These are phyloP conservation scores for Podospora conica DNA, from an alignment of 495 filamentous ascomycete genomes.

Conservation along the genomic window DNA sequence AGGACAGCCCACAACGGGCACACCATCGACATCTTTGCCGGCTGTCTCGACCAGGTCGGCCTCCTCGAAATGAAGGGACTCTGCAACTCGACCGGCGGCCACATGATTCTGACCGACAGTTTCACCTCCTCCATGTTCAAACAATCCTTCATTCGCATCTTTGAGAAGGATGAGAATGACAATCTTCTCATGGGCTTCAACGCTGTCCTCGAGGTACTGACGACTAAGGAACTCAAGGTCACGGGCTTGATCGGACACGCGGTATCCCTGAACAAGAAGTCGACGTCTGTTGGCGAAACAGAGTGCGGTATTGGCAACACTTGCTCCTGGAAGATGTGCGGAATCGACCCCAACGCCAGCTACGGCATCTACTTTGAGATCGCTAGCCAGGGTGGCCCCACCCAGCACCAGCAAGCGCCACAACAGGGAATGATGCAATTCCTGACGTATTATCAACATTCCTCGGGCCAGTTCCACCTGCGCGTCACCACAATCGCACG, in stretches of 20 bases:
- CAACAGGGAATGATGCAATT: constrained; percentile 98
- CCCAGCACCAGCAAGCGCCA: constrained; percentile 76
- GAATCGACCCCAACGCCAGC: constrained; percentile 87
- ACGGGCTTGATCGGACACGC: constrained; percentile 97
- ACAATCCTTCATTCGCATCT: constrained; percentile 95
- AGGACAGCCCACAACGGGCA: constrained; percentile 94
- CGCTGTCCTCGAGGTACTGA: constrained; percentile 90
- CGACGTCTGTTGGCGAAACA: constrained; percentile 91
- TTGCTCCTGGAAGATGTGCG: constrained; percentile 99
- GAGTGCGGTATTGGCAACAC: constrained; percentile 99
- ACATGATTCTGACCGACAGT: constrained; percentile 98
- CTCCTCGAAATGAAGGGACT: constrained; percentile 98
- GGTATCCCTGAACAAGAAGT: constrained; percentile 96
- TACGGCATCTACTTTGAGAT: constrained; percentile 98
- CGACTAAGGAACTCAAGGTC: constrained; percentile 97
- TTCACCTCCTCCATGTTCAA: constrained; percentile 99
- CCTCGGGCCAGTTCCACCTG: constrained; percentile 92
- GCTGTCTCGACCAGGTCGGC: constrained; percentile 97
- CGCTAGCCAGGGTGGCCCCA: constrained; percentile 84
- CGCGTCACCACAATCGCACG: constrained; percentile 90
- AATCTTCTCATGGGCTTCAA: constrained; percentile 99
- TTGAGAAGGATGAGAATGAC: constrained; percentile 92
- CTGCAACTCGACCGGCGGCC: constrained; percentile 90
- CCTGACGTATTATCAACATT: constrained; percentile 97
- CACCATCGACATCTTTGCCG: constrained; percentile 95